A percentile compares a stretch with the other conserved stretches of the same genome.
Conservation (phyloP, 2,329 filamentous ascomycete genomes). For the Ophiocordyceps camponoti-floridani region DNA sequence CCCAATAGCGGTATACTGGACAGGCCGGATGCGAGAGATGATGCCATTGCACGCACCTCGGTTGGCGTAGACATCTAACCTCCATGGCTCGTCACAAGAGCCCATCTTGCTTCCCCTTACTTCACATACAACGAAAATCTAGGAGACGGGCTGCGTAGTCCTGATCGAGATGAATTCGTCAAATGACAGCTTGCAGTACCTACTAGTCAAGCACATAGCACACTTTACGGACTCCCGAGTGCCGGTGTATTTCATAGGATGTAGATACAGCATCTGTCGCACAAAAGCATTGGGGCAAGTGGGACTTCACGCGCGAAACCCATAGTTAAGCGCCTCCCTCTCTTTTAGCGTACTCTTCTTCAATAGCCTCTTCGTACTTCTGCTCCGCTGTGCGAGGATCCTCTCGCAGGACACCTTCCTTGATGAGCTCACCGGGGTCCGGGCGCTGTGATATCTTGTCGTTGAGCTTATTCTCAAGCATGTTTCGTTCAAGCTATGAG, state of each 20-base stretch:
- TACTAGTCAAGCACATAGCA: too few species aligned
- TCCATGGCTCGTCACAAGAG: not conserved
- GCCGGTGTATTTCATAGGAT: not conserved
- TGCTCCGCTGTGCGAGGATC: constrained; percentile 41
- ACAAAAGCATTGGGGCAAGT: not conserved
- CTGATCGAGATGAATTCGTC: too few species aligned
- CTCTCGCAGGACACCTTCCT: constrained; percentile 61
- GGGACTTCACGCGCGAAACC: not conserved
- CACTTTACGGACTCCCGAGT: not conserved
- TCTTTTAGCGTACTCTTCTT: constrained; percentile 45
- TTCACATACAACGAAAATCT: not conserved
- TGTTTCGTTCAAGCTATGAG: constrained; percentile 57
- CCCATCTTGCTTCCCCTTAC: not conserved
- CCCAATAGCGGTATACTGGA: not conserved
- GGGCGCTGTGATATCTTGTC: constrained; percentile 71
- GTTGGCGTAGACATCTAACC: not conserved
- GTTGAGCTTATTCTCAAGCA: constrained; percentile 73
- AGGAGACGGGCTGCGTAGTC: too few species aligned
- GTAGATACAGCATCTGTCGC: not conserved
- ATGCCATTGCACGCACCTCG: not conserved
- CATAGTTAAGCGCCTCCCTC: constrained; percentile 36
- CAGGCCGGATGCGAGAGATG: not conserved
- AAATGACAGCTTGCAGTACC: too few species aligned
- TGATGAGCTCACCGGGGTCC: constrained; percentile 55
- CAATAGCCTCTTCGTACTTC: constrained; percentile 41